These are phyloP conservation scores for Sclerotinia trifoliorum DNA, from an alignment of 2,329 filamentous ascomycete genomes.

Conservation along the genomic window DNA sequence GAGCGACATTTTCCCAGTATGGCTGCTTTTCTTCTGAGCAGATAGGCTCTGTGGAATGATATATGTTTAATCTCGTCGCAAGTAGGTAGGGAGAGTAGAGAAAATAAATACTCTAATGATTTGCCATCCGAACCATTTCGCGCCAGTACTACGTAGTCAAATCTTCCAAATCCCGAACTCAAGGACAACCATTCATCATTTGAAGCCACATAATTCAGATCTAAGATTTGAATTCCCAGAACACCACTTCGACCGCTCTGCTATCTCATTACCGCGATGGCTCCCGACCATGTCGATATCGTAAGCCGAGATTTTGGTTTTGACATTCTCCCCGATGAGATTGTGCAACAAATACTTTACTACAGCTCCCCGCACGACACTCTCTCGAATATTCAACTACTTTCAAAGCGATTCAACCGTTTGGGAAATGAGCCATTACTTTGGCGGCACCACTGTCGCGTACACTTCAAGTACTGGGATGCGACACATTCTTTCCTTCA, in stretches of 20 bases:
- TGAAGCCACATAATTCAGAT: background rate
- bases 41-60: background rate
- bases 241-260: background rate
- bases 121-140: background rate
- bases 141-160: conserved; percentile 4
- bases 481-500: conserved; percentile 57
- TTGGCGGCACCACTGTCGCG: conserved; percentile 74
- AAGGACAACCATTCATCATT: background rate
- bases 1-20: background rate
- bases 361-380: conserved; percentile 58
- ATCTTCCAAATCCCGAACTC: background rate
- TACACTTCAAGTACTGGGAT: conserved; percentile 74
- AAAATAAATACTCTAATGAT: background rate
- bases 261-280: conserved; percentile 2
- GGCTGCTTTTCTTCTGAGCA: background rate
- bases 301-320: conserved; percentile 3
- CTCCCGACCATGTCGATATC: background rate
- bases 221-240: background rate
- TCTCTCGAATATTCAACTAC: conserved; percentile 48
- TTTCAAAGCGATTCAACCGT: conserved; percentile 62
- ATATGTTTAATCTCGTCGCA: background rate
- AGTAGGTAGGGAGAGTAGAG: background rate
- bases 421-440: conserved; percentile 71
- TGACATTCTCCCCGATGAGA: conserved; percentile 65
- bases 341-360: conserved; percentile 75